phyloP scores from a whole-genome alignment of 768 basidiomycete genomes.

The Rhodocollybia butyracea region DNA sequence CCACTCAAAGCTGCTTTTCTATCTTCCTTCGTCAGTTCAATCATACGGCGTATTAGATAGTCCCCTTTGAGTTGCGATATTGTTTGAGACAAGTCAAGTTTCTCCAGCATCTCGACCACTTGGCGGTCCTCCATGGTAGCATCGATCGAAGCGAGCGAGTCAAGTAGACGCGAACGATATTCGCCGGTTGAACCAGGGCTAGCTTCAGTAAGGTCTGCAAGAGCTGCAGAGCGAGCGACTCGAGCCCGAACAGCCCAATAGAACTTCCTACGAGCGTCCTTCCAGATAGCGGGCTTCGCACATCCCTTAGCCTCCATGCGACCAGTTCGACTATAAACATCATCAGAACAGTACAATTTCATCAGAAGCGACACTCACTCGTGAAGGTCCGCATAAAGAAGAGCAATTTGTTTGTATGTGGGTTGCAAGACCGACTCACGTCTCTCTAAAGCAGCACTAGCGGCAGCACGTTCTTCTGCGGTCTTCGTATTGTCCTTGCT shows the following conservation, averaged over 20 bases:
- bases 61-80: constrained; percentile 67
- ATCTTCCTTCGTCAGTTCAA: constrained; percentile 69
- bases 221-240: constrained; percentile 62
- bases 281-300: constrained; percentile 84
- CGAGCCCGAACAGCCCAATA: constrained; percentile 93
- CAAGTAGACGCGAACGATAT: constrained; percentile 62
- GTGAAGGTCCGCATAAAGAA: constrained; percentile 94
- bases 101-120: constrained; percentile 65
- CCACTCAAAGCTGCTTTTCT: constrained; percentile 75
- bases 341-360: constrained; percentile 11
- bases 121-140: constrained; percentile 51
- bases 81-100: constrained; percentile 62
- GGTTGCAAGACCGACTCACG: constrained; percentile 83
- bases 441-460: constrained; percentile 62
- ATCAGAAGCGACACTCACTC: constrained; percentile 55
- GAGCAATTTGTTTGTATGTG: constrained; percentile 89
- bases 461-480: constrained; percentile 69
- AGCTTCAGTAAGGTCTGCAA: constrained; percentile 62
- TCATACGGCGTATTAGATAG: constrained; percentile 60
- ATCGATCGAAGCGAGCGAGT: constrained; percentile 56
- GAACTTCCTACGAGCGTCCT: constrained; percentile 83
- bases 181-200: constrained; percentile 68
- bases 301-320: constrained; percentile 99
- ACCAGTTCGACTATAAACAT: constrained; percentile 66
- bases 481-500: constrained; percentile 74